Conservation (phyloP, 768 basidiomycete species). For the Suillus decipiens region DNA sequence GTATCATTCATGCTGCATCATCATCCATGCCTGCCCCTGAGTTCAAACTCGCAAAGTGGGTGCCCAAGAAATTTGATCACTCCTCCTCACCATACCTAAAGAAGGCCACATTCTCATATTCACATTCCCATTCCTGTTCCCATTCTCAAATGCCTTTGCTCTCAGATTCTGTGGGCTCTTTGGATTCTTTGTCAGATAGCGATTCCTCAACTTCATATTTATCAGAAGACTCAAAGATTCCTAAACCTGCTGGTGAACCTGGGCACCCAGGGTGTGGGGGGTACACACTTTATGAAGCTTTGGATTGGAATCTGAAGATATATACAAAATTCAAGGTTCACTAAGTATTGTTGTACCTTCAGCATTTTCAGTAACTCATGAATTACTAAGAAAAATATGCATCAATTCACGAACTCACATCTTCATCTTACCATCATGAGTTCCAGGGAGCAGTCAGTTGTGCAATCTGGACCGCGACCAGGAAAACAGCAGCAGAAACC, state of each 20-base stretch:
- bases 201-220: slow-evolving; percentile 3
- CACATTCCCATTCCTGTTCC: background rate
- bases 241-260: slow-evolving; percentile 27
- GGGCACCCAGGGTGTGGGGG: slow-evolving; percentile 27
- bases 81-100: no score
- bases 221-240: slow-evolving; percentile 21
- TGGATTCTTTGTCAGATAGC: background rate
- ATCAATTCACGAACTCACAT: slow-evolving; percentile 7
- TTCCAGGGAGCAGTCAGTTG: slow-evolving; percentile 4
- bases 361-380: background rate
- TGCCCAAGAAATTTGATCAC: background rate
- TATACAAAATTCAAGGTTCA: slow-evolving; percentile 26
- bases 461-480: slow-evolving; percentile 10
- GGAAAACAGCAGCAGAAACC: slow-evolving; percentile 2
- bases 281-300: slow-evolving; percentile 23
- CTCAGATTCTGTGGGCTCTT: background rate
- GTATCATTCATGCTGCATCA: background rate
- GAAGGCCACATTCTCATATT: no score
- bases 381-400: background rate
- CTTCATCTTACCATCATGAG: background rate
- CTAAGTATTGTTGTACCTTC: background rate
- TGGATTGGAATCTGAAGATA: slow-evolving; percentile 21
- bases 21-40: background rate
- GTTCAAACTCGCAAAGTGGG: background rate
- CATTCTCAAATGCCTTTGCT: background rate